phyloP scores from a whole-genome alignment of 495 filamentous ascomycete species.

The Friedmanniomyces endolithicus region DNA sequence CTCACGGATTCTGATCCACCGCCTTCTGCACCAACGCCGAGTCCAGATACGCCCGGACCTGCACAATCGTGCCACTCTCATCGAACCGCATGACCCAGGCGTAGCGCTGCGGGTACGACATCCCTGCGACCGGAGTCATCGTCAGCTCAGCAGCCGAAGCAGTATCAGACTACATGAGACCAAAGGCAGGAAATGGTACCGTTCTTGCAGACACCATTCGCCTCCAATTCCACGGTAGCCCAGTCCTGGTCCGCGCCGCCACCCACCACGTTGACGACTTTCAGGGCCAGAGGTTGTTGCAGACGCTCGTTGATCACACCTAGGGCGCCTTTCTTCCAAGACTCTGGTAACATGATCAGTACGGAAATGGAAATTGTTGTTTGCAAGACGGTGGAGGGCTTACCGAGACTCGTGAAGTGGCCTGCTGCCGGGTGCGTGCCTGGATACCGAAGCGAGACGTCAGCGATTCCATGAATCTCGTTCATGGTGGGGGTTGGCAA shows the following conservation, averaged over 20 bases:
- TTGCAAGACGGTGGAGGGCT: not conserved
- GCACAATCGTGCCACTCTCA: conserved; percentile 12
- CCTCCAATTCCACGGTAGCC: conserved; percentile 16
- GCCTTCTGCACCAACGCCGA: conserved; percentile 18
- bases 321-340: conserved; percentile 14
- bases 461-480: too few species aligned
- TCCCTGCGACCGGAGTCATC: not conserved
- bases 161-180: not conserved
- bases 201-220: conserved; percentile 15
- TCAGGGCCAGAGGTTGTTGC: conserved; percentile 1
- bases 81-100: conserved; percentile 19
- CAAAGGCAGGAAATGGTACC: not conserved
- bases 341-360: not conserved
- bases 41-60: conserved; percentile 19
- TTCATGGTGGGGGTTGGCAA: not conserved
- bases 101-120: conserved; percentile 17
- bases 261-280: conserved; percentile 12
- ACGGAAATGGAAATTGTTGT: too few species aligned
- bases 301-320: conserved; percentile 11
- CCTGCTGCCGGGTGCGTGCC: conserved; percentile 20
- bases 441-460: too few species aligned
- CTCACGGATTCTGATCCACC: conserved; percentile 6
- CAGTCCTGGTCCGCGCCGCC: conserved; percentile 15
- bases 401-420: conserved; percentile 16
- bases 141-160: not conserved